A percentile compares a stretch with the other conserved stretches of the same genome.
Evolutionary conservation across 306 rosid species (phyloP).

Genomic region (Sicyos edulis): DNA sequence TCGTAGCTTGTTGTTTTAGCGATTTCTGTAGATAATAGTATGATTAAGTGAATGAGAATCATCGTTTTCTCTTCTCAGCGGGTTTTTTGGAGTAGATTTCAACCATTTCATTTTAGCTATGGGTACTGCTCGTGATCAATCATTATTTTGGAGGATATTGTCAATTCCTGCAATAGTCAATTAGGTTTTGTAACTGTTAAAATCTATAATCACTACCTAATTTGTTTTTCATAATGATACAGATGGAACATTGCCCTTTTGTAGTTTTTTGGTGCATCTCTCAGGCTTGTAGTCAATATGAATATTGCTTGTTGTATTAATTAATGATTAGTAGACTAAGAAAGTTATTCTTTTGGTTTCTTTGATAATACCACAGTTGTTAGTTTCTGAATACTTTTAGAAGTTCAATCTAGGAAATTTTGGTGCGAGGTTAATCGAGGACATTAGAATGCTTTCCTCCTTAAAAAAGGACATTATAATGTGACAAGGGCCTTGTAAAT

Average conservation of each 20-base stretch:
- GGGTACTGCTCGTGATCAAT: not conserved
- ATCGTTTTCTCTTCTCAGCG: not conserved
- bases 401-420: too few species aligned
- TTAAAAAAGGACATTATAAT: too few species aligned
- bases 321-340: not conserved
- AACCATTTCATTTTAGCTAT: not conserved
- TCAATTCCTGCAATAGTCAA: not conserved
- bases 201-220: not conserved
- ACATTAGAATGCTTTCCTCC: too few species aligned
- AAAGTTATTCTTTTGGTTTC: not conserved
- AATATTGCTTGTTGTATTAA: not conserved
- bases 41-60: not conserved
- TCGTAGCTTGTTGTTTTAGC: not conserved
- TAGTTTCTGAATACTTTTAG: not conserved
- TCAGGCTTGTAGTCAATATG: not conserved
- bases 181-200: not conserved
- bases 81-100: not conserved
- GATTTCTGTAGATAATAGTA: not conserved
- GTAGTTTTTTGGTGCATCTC: not conserved
- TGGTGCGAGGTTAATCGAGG: too few species aligned
- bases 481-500: too few species aligned
- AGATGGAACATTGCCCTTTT: not conserved
- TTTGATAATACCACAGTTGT: not conserved
- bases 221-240: not conserved
- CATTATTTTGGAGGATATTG: not conserved